Base-by-base conservation (phyloP, 2,329 filamentous ascomycete species). In the Talaromyces verruculosus region DNA sequence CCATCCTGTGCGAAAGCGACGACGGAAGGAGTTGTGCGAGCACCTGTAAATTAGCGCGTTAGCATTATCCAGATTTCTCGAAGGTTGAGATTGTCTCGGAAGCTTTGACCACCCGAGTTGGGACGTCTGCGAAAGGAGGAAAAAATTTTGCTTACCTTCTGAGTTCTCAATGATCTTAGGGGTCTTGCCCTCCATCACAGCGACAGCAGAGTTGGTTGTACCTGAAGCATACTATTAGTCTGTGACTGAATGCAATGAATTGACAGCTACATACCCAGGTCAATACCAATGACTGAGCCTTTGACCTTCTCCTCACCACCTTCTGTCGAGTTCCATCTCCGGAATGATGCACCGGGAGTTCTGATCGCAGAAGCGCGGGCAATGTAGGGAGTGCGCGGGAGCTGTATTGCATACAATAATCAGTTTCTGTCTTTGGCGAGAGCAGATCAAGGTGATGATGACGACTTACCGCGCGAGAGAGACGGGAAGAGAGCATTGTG, bases 101-200 rank as follows among this genome's bases (percentile, higher is more conserved):
- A 62, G 66, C 51, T 60, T 37, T 63, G 59, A 60, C 64, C 59
- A 55, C 30, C 28, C 2, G 10, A 66, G 28, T 22, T 25, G 25
- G 43, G 1, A 33, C 4, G 28, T 19, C 51, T n/a, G 15, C 25
- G n/a, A 41, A 3, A 15, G n/a, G 41, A 41, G 64, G 22, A 64
- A 66, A 60, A 64, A 51, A 33, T 65, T 51, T 70, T 67, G 70
- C 83, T 75, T 83, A 93, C 92, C 93, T 86, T 98, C 94, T 33
- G 93, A 85, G 87, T 98, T 98, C 84, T 97, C 94, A 80, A 98
- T 98, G 80, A 98, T 98, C 83, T 90, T 92, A 74, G 94, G 92
- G 65, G 87, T 83, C 86, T 96, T 96, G 82, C 94, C 95, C 86
- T 98, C 94, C 93, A 98, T 97, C 71, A 98, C 85, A 76, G 93